Conservation (phyloP, 768 basidiomycete species). For the Russula compacta region DNA sequence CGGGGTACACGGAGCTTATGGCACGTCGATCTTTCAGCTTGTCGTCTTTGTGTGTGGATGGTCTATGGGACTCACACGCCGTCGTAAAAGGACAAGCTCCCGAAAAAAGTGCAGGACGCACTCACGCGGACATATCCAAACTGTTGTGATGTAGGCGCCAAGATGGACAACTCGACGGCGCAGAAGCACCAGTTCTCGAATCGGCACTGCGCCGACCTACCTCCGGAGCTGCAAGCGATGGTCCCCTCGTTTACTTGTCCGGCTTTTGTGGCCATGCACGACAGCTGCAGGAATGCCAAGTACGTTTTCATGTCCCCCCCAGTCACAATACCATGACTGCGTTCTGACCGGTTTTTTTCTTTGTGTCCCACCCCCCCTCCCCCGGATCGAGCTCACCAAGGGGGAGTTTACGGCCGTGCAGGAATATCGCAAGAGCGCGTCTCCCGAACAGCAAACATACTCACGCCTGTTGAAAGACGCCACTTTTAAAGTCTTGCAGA, state of each 20-base stretch:
- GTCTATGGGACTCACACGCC: neutral
- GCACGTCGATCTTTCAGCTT: neutral
- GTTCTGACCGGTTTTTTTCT: too few species aligned
- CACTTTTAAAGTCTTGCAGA: slow-evolving; percentile 54
- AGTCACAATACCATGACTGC: too few species aligned
- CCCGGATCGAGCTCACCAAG: neutral
- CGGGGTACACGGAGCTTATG: neutral
- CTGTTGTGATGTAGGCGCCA: neutral
- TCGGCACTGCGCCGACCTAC: neutral
- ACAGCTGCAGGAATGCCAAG: neutral
- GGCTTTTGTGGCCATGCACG: neutral
- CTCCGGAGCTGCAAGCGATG: neutral
- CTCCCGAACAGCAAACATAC: slow-evolving; percentile 60
- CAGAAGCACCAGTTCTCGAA: slow-evolving; percentile 3
- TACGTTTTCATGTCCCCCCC: neutral
- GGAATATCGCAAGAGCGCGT: neutral
- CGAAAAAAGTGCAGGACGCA: neutral
- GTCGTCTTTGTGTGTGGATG: neutral
- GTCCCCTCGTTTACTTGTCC: neutral
- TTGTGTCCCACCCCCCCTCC: too few species aligned
- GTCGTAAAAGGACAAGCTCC: neutral
- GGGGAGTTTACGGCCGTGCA: neutral
- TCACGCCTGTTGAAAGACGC: slow-evolving; percentile 37
- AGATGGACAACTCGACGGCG: neutral
- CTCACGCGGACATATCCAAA: neutral